These are phyloP conservation scores for Aspergillus conjunctus DNA, from an alignment of 495 filamentous ascomycete species.

Conservation along the genomic window DNA sequence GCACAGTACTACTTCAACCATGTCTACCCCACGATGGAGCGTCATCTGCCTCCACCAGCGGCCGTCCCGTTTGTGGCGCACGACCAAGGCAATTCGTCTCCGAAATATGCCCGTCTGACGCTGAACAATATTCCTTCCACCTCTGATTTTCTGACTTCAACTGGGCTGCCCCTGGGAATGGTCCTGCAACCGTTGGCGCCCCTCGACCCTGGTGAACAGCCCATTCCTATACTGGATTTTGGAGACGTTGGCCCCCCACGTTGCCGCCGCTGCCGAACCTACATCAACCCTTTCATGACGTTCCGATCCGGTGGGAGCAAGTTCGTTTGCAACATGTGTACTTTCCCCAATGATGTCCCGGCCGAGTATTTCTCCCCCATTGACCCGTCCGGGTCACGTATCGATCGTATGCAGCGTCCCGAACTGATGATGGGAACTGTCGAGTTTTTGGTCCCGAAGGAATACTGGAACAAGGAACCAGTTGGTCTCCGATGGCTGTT, in stretches of 20 bases:
- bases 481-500: conserved; percentile 87
- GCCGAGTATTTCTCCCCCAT: conserved; percentile 91
- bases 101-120: conserved; percentile 88
- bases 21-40: conserved; percentile 92
- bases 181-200: conserved; percentile 86
- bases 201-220: conserved; percentile 79
- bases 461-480: conserved; percentile 97
- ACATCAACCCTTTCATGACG: conserved; percentile 99
- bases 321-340: conserved; percentile 98
- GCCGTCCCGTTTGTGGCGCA: conserved; percentile 87
- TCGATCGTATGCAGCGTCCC: conserved; percentile 86
- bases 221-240: conserved; percentile 93
- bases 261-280: conserved; percentile 90
- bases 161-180: conserved; percentile 82
- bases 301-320: conserved; percentile 93
- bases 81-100: conserved; percentile 96
- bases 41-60: conserved; percentile 85
- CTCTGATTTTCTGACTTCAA: conserved; percentile 75
- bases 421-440: conserved; percentile 90
- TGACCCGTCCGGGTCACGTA: conserved; percentile 81
- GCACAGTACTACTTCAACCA: conserved; percentile 83
- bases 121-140: conserved; percentile 89
- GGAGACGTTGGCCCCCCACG: conserved; percentile 88
- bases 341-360: conserved; percentile 92
- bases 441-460: conserved; percentile 94